Evolutionary conservation across 73 alveolate genomes (phyloP), one percentile per base, ranked within the genome.

Genomic region (Urostyla sp.): DNA sequence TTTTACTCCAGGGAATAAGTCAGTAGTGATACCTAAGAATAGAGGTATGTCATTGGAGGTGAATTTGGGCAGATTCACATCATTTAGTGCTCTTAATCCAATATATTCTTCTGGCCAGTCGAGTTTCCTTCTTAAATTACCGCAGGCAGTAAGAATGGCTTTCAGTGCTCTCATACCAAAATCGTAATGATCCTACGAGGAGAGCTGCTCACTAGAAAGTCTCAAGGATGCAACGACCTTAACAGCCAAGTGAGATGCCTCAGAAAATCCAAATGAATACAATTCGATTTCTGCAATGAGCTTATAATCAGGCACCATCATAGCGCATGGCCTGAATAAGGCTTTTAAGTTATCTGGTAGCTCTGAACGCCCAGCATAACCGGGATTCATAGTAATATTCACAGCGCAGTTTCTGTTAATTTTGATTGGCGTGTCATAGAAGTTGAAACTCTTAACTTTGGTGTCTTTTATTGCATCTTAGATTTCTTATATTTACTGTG

Each of bases 281-380:
- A 84, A 86, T 79, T 90, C 96, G 40, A 98, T 97, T 88, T 98
- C 99, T 0, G 99, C 98, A 69, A 97, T 97, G 69, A 98, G 88
- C 38, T 98, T 97, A 81, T 97, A 98, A 84, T 97, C 99, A 20
- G 99, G 99, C 76, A 97, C 99, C 99, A 98, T 98, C 99, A 98
- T 97, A 45, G 99, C 99, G 94, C 98, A 94, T 43, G 99, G 96
- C 60, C 98, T 83, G 73, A 94, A 94, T 76, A 92, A 72, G 24
- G 99, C 99, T 90, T 97, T 98, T 69, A 98, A 88, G 90, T 98
- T 98, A 87, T 98, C 99, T 0, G 99, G 99, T 77, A 96, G 92
- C 87, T 97, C 99, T 45, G 99, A 95, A 57, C 99, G 93, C 24
- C 99, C 99, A 40, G 99, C 98, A 80, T 98, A 96, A 49, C 99